Base-by-base conservation (phyloP, 257 asterid species). In the Plantago ovata region DNA sequence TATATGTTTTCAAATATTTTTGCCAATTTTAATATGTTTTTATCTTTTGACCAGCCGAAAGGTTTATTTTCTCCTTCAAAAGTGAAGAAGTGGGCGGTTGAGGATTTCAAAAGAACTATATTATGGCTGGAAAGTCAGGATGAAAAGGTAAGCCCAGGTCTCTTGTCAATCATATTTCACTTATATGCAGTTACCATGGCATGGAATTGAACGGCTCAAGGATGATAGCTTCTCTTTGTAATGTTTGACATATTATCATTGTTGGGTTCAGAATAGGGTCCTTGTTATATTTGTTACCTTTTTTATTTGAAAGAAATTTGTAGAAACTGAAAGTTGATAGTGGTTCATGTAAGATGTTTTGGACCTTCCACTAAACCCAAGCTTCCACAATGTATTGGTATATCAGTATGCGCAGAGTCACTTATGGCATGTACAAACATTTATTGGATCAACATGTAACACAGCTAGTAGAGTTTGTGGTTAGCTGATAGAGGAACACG, bases 91-190 rank as follows among this genome's bases (percentile, higher is more conserved):
- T 93, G 99, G 97, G 99, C 97, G 49, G 46, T 53, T 40, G 87
- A 82, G 62, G 99, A 93, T 78, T 77, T 89, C 48, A 67, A 62
- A 51, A 81, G 77, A 66, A 93, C 96, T 33, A 60, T 84, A 47
- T 75, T 82, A 55, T 93, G 97, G 99, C 85, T 93, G 64, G 86
- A 82, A 68, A 79, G 38, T 67, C 99, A 89, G 79, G 97, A 89
- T 43, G 99, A 89, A 60, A 89, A 77, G 87, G 99, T 82, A 64
- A 67, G 72, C 55, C 59, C 36, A 40, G 58, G 40, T 70, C 28
- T 66, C 69, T 42, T 3, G 23, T 53, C 38, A 61, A 45, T 53
- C 21, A 20, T 28, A 23, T 54, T n/a, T 28, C 36, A 28, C 36
- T 28, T 8, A 28, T n/a, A n/a, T n/a, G n/a, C 36, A 28, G 36